A percentile compares a stretch with the other conserved stretches of the same genome.
phyloP scores from a whole-genome alignment of 345 rosid species.

The Ailanthus altissimus region DNA sequence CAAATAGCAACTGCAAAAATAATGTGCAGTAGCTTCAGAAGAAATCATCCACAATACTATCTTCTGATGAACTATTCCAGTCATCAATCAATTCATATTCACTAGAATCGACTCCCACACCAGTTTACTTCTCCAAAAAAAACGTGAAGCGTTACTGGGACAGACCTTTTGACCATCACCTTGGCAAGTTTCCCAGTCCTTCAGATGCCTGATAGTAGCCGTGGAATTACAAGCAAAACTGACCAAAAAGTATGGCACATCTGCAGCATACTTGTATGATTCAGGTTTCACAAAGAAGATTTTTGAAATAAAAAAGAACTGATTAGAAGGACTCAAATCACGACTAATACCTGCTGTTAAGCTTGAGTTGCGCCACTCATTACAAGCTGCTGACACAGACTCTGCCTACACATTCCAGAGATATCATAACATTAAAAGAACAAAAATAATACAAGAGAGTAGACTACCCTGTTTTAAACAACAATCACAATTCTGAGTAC shows the following conservation, averaged over 20 bases:
- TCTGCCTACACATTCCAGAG: slow-evolving; percentile 49
- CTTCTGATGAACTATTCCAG: background rate
- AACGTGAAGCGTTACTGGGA: slow-evolving; percentile 19
- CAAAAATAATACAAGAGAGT: background rate
- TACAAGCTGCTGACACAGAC: slow-evolving; percentile 76
- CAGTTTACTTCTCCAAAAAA: background rate
- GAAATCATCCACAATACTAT: background rate
- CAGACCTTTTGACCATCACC: slow-evolving; percentile 71
- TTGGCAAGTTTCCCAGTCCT: slow-evolving; percentile 68
- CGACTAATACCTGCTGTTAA: slow-evolving; percentile 56
- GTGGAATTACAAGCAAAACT: slow-evolving; percentile 54
- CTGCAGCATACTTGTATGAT: slow-evolving; percentile 37
- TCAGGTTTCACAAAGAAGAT: background rate
- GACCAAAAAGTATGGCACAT: slow-evolving; percentile 84
- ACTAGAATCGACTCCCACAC: slow-evolving; percentile 8
- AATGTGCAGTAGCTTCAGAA: slow-evolving; percentile 20
- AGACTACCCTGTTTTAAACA: background rate
- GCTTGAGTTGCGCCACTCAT: slow-evolving; percentile 76
- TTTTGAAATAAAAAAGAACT: background rate
- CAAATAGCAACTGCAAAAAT: slow-evolving; percentile 64
- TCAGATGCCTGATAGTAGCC: slow-evolving; percentile 62
- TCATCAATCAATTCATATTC: background rate
- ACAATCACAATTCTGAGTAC: slow-evolving; percentile 34
- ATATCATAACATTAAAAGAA: slow-evolving; percentile 5
- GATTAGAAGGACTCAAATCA: background rate